A percentile compares a stretch with the other conserved stretches of the same genome.
phyloP scores from a whole-genome alignment of 805 yeast species.

The Helenozyma baotianmanensis region DNA sequence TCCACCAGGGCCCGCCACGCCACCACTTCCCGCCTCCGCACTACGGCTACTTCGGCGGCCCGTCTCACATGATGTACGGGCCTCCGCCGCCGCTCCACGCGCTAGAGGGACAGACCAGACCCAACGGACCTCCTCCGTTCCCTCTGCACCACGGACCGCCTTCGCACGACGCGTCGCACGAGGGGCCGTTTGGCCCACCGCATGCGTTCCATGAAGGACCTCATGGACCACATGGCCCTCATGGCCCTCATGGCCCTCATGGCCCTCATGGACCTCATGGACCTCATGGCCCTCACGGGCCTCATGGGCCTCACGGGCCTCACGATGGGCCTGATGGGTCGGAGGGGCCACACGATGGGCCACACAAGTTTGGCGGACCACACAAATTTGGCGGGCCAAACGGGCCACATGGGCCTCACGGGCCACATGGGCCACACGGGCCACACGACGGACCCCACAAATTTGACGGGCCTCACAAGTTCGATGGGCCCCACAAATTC shows the following conservation, averaged over 20 bases:
- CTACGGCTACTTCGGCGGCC: no score
- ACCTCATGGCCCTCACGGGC: constrained; percentile 1
- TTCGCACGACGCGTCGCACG: no score
- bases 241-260: constrained; percentile 1
- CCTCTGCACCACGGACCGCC: no score
- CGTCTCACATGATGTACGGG: no score
- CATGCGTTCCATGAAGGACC: no score
- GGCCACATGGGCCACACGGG: constrained; percentile 7
- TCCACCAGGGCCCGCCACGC: no score
- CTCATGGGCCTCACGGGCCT: constrained; percentile 2
- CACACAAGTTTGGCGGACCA: no score
- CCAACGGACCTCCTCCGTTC: no score
- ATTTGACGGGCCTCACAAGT: constrained; percentile 1
- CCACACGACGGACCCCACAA: constrained; percentile 1
- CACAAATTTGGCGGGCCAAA: not conserved
- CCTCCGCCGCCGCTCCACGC: no score
- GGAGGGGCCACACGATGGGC: constrained; percentile 1
- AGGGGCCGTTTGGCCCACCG: no score
- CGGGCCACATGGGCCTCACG: constrained; percentile 5
- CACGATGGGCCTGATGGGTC: constrained; percentile 1
- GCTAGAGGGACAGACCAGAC: no score
- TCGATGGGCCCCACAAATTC: not conserved
- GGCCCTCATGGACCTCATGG: constrained; percentile 1
- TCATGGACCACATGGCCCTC: not conserved
- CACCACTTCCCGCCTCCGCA: no score